Percentiles rank a stretch among this genome's conserved stretches.
phyloP scores from a whole-genome alignment of 2,329 filamentous ascomycete species.

The Zymoseptoria brevis region DNA sequence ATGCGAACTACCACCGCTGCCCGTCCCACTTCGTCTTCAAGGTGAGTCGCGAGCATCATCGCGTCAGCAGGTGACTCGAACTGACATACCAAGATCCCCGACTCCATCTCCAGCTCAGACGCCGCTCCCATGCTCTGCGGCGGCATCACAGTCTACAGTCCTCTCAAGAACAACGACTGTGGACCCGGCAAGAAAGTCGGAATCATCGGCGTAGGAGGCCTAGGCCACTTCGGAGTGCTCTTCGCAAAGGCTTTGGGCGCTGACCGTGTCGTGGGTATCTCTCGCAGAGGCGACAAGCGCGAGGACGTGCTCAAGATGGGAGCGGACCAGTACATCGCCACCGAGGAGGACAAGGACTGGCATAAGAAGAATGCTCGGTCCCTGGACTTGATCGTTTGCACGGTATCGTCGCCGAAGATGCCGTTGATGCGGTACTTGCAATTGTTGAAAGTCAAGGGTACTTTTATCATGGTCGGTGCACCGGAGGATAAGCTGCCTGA shows the following conservation, averaged over 20 bases:
- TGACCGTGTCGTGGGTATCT: constrained; percentile 57
- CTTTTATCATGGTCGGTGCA: constrained; percentile 58
- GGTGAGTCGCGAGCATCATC: no score
- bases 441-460: constrained; percentile 52
- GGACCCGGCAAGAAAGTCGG: constrained; percentile 65
- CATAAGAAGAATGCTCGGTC: constrained; percentile 44
- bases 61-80: no score
- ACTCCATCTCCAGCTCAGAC: constrained; percentile 39
- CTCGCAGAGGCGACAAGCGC: constrained; percentile 51
- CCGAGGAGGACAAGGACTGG: constrained; percentile 54
- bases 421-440: constrained; percentile 54
- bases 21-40: constrained; percentile 48
- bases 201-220: constrained; percentile 63
- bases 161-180: constrained; percentile 57
- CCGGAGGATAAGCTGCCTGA: constrained; percentile 51
- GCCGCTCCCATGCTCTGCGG: constrained; percentile 69
- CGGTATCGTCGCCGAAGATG: constrained; percentile 53
- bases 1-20: constrained; percentile 46
- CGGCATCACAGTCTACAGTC: constrained; percentile 65
- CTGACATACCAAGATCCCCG: constrained; percentile 38
- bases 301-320: constrained; percentile 55
- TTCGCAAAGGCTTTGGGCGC: constrained; percentile 64
- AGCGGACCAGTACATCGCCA: constrained; percentile 51
- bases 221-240: constrained; percentile 61
- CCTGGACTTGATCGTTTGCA: constrained; percentile 54